Evolutionary conservation across 225 moss, liverwort and hornwort species (phyloP).

Genomic region (Climacium dendroides): DNA sequence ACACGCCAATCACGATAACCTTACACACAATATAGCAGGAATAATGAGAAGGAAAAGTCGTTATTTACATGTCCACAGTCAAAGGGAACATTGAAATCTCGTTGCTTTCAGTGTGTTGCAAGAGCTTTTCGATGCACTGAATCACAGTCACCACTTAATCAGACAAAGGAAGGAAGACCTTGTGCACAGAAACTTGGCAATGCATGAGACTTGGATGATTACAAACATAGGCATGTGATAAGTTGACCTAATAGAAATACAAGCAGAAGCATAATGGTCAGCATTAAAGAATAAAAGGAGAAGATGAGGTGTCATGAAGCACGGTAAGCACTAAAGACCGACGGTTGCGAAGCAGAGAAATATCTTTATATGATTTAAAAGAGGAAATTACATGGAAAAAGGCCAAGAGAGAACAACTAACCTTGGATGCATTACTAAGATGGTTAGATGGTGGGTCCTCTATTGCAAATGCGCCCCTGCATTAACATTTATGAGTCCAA

Average conservation of each 20-base stretch:
- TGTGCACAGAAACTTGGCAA: background rate
- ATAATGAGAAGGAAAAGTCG: background rate
- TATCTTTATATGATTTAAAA: background rate
- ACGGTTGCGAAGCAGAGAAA: background rate
- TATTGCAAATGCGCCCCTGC: slow-evolving; percentile 53
- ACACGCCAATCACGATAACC: background rate
- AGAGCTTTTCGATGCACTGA: slow-evolving; percentile 54
- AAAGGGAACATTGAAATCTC: slow-evolving; percentile 51
- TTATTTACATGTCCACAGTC: slow-evolving; percentile 47
- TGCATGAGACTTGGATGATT: background rate
- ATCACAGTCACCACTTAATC: slow-evolving; percentile 12
- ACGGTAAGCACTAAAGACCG: background rate
- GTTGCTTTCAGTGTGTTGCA: slow-evolving; percentile 61
- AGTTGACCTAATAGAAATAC: background rate
- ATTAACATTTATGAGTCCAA: slow-evolving; percentile 2
- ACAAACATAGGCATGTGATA: background rate
- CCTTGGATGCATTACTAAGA: slow-evolving; percentile 49
- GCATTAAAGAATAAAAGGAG: background rate
- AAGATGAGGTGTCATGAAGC: background rate
- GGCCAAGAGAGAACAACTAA: background rate
- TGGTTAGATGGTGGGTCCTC: slow-evolving; percentile 39
- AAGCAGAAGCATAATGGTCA: background rate
- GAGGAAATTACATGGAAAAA: background rate
- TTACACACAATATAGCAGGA: background rate
- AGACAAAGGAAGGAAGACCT: background rate